A percentile compares a stretch with the other conserved stretches of the same genome.
These are phyloP conservation scores for Mucor piriformis DNA, from an alignment of 371 early-diverging fungal species.

Conservation along the genomic window DNA sequence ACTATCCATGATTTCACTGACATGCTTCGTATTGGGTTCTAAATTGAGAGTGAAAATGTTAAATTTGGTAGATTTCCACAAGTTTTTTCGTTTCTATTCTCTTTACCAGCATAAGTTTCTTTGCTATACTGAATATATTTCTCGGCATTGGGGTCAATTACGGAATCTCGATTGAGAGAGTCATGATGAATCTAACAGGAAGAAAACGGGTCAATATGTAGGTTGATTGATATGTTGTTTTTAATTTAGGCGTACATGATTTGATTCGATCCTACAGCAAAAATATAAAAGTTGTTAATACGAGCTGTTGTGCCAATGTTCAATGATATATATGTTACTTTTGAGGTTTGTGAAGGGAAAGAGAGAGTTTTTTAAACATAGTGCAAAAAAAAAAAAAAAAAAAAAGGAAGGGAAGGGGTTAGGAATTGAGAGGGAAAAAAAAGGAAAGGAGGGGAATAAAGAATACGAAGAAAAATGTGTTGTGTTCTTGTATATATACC, in stretches of 20 bases:
- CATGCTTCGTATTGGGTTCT: constrained; percentile 14
- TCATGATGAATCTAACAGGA: not conserved
- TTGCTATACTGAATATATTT: constrained; percentile 3
- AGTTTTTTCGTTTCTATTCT: not conserved
- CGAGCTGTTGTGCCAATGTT: not conserved
- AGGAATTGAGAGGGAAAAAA: not conserved
- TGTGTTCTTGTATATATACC: not conserved
- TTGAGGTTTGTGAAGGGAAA: constrained; percentile 20
- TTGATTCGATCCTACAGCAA: constrained; percentile 8
- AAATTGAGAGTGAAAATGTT: not conserved
- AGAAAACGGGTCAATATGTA: not conserved
- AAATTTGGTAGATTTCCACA: not conserved
- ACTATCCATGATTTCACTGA: not conserved
- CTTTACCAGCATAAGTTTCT: constrained; percentile 19
- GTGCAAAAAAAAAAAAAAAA: constrained; percentile 9
- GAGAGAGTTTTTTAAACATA: constrained; percentile 28
- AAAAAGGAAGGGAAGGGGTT: constrained; percentile 7
- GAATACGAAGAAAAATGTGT: not conserved
- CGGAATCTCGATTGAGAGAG: constrained; percentile 7
- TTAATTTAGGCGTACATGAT: no score
- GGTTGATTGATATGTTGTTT: no score
- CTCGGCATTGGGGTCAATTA: constrained; percentile 2
- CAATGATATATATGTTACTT: constrained; percentile 4
- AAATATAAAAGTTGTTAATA: not conserved
- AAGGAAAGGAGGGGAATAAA: not conserved